Evolutionary conservation across 345 rosid species (phyloP).

Genomic region (Populus simonii): DNA sequence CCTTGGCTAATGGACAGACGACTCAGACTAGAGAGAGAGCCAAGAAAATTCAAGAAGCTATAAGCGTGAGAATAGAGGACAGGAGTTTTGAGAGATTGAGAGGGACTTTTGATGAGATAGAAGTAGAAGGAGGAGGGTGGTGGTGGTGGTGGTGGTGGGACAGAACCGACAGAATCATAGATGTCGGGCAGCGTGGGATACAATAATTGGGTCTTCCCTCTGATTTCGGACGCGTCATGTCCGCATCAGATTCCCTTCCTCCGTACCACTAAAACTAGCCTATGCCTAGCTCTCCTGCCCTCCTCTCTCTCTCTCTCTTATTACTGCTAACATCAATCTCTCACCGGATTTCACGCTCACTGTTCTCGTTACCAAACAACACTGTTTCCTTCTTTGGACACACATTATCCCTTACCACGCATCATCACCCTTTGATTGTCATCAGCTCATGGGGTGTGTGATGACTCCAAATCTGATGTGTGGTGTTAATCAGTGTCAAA

Average conservation of each 20-base stretch:
- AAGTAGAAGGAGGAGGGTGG: slow-evolving; percentile 8
- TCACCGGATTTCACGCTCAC: slow-evolving; percentile 53
- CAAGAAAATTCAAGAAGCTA: neutral
- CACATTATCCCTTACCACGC: neutral
- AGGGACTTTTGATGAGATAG: neutral
- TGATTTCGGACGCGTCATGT: slow-evolving; percentile 66
- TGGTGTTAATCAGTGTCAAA: neutral
- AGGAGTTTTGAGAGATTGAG: slow-evolving; percentile 12
- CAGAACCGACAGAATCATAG: slow-evolving; percentile 46
- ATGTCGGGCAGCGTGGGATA: slow-evolving; percentile 67
- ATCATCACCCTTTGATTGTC: neutral
- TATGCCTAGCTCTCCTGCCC: neutral
- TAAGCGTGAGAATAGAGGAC: slow-evolving; percentile 6
- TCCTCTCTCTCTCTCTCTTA: neutral
- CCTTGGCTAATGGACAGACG: too few relatives aligned
- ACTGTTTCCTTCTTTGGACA: slow-evolving; percentile 7
- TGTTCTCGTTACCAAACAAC: slow-evolving; percentile 33
- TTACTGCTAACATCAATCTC: slow-evolving; percentile 19
- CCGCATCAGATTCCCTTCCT: slow-evolving; percentile 60
- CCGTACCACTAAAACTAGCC: slow-evolving; percentile 24
- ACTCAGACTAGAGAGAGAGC: neutral
- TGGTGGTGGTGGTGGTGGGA: slow-evolving; percentile 7
- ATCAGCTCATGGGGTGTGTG: neutral
- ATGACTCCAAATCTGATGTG: neutral
- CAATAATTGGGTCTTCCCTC: slow-evolving; percentile 55